phyloP scores from a whole-genome alignment of 2,329 filamentous ascomycete species.

The Monilinia fructicola region DNA sequence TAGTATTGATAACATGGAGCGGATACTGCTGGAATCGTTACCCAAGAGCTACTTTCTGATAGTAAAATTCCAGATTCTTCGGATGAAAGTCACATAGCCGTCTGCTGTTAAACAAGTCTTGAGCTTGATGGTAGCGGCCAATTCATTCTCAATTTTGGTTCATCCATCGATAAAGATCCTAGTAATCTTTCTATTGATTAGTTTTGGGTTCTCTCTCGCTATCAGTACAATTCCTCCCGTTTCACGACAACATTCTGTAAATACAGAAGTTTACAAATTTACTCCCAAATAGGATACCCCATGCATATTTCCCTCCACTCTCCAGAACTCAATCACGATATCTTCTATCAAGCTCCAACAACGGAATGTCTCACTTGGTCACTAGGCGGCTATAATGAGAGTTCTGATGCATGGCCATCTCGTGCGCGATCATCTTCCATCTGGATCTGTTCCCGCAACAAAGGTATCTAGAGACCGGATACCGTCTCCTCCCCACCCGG shows the following conservation, averaged over 20 bases:
- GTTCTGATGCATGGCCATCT: too few relatives aligned
- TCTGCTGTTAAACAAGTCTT: slow-evolving; percentile 19
- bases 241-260: slow-evolving; percentile 44
- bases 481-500: too few relatives aligned
- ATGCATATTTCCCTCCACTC: too few relatives aligned
- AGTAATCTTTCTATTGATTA: slow-evolving; percentile 39
- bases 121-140: slow-evolving; percentile 25
- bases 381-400: too few relatives aligned
- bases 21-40: slow-evolving; percentile 25
- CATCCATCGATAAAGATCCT: slow-evolving; percentile 44
- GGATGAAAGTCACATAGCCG: slow-evolving; percentile 25
- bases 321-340: too few relatives aligned
- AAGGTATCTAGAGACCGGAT: too few relatives aligned
- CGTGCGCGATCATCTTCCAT: too few relatives aligned
- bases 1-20: slow-evolving; percentile 39
- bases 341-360: too few relatives aligned
- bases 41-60: slow-evolving; percentile 31
- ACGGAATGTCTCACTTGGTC: too few relatives aligned
- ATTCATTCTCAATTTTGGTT: slow-evolving; percentile 37
- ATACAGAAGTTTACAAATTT: too few relatives aligned
- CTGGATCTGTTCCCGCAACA: too few relatives aligned
- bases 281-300: too few relatives aligned
- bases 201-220: slow-evolving; percentile 35
- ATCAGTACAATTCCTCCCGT: slow-evolving; percentile 32
- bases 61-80: slow-evolving; percentile 27